Base-by-base conservation (phyloP, 345 rosid species). In the Salix koriyanagi region DNA sequence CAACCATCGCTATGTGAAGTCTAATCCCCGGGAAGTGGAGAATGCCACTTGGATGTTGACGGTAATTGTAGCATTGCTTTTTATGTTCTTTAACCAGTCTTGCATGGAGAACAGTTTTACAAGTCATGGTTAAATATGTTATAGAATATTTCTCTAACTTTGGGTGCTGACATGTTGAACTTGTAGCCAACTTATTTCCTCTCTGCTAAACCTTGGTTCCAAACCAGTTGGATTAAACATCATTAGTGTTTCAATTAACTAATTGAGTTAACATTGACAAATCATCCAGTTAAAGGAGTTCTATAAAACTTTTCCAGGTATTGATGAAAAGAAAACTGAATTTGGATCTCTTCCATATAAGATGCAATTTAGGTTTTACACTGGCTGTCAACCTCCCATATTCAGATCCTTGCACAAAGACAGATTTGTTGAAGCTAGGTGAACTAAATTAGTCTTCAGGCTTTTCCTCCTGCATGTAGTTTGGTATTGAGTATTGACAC, bases 11-110 rank as follows among this genome's bases (percentile, higher is more conserved):
- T 91, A 90, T 37, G 96, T 91, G 78, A 89, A 91, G 75, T 88
- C 96, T 62, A 91, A 90, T 75, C 96, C 93, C 3, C 91, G 92
- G 7, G 93, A 91, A 87, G 96, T 91, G 52, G 96, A 91, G 85
- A 91, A 91, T 30, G 96, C 96, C 14, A 91, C 92, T 46, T 91
- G 93, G 96, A 91, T 91, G 93, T 61, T 80, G 13, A 80, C 83
- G 67, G 83, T 75, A 76, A 71, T 25, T 72, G 7, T 72, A 28
- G 46, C 28, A 28, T 34, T 65, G 41, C 8, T 15, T 54, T 36
- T 52, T 18, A 1, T 8, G 26, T 3, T 7, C 11, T 25, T 71
- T 6, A 62, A 26, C 69, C 9, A 9, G 39, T 8, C 21, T 58
- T 58, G 64, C 64, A 23, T 4, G 64, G 10, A 23, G 64, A 58